Percentiles rank a stretch among this genome's conserved stretches.
Evolutionary conservation across 176 grass and related monocot species (phyloP).

Genomic region (Cenchrus americanus): DNA sequence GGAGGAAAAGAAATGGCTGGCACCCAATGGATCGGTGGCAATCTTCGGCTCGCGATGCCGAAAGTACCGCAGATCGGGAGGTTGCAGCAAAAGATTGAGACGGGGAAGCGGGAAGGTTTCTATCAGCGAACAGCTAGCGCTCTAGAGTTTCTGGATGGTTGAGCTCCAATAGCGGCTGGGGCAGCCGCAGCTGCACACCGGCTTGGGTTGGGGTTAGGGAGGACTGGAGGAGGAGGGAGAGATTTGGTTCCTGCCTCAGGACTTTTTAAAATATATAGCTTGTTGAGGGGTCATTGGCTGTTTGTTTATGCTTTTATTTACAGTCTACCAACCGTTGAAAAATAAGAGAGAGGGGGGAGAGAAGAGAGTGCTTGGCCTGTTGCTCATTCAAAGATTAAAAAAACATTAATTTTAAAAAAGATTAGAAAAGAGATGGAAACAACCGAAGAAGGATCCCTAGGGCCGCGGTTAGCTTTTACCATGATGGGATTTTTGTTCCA

Average conservation of each 20-base stretch:
- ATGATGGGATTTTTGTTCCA: slow-evolving; percentile 50
- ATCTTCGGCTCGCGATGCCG: slow-evolving; percentile 24
- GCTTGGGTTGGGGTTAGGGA: slow-evolving; percentile 7
- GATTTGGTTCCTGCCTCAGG: slow-evolving; percentile 35
- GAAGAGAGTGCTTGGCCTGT: neutral
- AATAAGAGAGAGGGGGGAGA: neutral
- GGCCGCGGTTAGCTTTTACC: slow-evolving; percentile 42
- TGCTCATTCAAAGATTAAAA: neutral
- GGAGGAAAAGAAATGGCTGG: slow-evolving; percentile 29
- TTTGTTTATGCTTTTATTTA: slow-evolving; percentile 47
- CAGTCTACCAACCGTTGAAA: slow-evolving; percentile 64
- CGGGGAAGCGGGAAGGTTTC: slow-evolving; percentile 24
- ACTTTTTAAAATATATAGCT: slow-evolving; percentile 28
- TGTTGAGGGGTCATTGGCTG: slow-evolving; percentile 48
- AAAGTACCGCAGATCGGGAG: slow-evolving; percentile 51
- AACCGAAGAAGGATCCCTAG: slow-evolving; percentile 44
- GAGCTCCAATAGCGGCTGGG: slow-evolving; percentile 53
- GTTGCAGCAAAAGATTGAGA: slow-evolving; percentile 44
- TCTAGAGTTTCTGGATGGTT: slow-evolving; percentile 50
- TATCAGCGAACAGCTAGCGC: slow-evolving; percentile 42
- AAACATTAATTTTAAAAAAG: too few species aligned
- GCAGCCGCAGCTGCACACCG: slow-evolving; percentile 19
- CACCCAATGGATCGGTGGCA: slow-evolving; percentile 32
- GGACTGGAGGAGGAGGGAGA: slow-evolving; percentile 32
- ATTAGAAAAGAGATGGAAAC: neutral